Evolutionary conservation across 192 early-diverging fungal genomes (phyloP).

Genomic region (Rhizophagus sp.): DNA sequence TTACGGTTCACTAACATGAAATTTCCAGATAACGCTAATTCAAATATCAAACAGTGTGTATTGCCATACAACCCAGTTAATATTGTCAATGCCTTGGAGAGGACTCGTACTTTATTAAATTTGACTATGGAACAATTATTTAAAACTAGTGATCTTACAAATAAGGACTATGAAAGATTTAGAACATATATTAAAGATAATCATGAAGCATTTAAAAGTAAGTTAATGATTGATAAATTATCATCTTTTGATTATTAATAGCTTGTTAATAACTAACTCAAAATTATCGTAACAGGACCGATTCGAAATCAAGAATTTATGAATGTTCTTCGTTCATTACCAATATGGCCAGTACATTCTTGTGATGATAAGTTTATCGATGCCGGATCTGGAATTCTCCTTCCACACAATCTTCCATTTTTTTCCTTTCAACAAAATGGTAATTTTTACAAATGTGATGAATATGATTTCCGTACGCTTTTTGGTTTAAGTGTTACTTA

Average conservation of each 20-base stretch:
- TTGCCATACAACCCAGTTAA: neutral
- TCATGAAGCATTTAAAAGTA: neutral
- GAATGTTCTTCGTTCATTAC: neutral
- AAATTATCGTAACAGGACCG: neutral
- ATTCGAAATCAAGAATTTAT: neutral
- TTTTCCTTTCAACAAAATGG: neutral
- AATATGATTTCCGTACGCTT: neutral
- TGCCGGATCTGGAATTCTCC: neutral
- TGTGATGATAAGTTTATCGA: neutral
- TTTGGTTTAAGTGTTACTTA: neutral
- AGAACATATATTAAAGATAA: neutral
- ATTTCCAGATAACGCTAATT: neutral
- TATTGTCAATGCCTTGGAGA: neutral
- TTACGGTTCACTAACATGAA: neutral
- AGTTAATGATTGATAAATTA: neutral
- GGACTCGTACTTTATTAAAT: neutral
- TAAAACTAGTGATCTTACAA: neutral
- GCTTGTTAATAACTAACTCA: neutral
- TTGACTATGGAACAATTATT: neutral
- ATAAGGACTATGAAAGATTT: neutral
- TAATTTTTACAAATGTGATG: neutral
- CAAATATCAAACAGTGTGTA: conserved; percentile 10
- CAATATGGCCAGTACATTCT: conserved; percentile 4
- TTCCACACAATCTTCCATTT: neutral
- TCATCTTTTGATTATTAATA: neutral